Conservation (phyloP, 2,329 filamentous ascomycete species). For the Pseudocercospora macadamiae region DNA sequence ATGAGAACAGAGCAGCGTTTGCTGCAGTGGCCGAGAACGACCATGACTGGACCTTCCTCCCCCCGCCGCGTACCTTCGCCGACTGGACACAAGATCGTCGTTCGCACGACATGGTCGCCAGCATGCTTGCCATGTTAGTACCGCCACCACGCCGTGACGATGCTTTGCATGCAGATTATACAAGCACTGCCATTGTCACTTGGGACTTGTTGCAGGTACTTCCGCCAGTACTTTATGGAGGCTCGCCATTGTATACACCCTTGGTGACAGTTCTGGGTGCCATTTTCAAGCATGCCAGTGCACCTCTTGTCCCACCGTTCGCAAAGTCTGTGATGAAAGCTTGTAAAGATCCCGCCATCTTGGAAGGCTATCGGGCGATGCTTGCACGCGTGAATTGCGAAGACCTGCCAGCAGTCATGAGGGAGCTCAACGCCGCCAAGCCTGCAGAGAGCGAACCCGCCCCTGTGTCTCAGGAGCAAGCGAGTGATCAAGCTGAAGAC, state of each 20-base stretch:
- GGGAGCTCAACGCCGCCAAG: background rate
- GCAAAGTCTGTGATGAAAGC: background rate
- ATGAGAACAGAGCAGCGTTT: background rate
- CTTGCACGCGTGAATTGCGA: constrained; percentile 9
- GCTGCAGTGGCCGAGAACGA: constrained; percentile 2
- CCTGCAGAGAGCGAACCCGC: background rate
- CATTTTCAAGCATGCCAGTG: constrained; percentile 3
- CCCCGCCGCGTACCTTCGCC: constrained; percentile 18
- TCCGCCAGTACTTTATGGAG: constrained; percentile 2
- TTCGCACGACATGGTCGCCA: constrained; percentile 17
- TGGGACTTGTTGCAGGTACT: constrained; percentile 20
- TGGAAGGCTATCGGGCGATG: constrained; percentile 1
- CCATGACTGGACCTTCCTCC: constrained; percentile 27
- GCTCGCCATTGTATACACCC: background rate
- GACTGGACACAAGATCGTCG: constrained; percentile 1
- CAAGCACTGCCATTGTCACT: constrained; percentile 28
- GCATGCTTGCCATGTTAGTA: constrained; percentile 22
- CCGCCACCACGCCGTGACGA: constrained; percentile 6
- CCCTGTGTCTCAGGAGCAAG: background rate
- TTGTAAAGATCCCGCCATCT: background rate
- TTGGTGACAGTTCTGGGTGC: background rate
- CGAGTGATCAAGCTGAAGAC: background rate
- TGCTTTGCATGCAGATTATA: constrained; percentile 20
- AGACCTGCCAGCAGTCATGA: constrained; percentile 3
- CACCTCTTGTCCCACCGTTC: background rate